Percentiles rank a stretch among this genome's conserved stretches.
Conservation (phyloP, 768 basidiomycete species). For the Artomyces pyxidatus region DNA sequence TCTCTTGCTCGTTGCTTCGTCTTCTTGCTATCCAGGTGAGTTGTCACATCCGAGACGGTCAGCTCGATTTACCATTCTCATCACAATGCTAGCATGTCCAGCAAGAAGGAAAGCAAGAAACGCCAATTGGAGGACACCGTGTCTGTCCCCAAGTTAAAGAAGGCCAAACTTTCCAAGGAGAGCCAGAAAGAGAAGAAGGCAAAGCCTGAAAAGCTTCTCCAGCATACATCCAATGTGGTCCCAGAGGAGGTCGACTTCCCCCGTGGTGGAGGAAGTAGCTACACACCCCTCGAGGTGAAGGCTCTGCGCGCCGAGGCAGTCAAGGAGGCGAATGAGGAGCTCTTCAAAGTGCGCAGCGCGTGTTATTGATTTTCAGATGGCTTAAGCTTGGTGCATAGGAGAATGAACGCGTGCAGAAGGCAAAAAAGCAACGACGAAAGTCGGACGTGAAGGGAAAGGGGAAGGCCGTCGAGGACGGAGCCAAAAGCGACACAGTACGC, state of each 20-base stretch:
- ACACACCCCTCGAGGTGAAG: conserved; percentile 88
- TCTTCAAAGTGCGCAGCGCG: conserved; percentile 50
- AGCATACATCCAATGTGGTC: conserved; percentile 31
- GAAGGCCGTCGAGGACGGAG: conserved; percentile 24
- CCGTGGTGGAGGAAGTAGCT: conserved; percentile 83
- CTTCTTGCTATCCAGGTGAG: too few species aligned
- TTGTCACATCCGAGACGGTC: too few species aligned
- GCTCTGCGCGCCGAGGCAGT: conserved; percentile 75
- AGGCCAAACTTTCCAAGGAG: conserved; percentile 36
- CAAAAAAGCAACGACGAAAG: conserved; percentile 42
- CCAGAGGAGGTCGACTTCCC: conserved; percentile 87
- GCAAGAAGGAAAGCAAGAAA: conserved; percentile 44
- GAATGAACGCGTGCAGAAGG: conserved; percentile 22
- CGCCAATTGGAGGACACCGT: conserved; percentile 49
- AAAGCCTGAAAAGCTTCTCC: conserved; percentile 21
- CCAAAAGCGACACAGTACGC: conserved; percentile 52
- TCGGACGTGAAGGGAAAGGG: conserved; percentile 30
- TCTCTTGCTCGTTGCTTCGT: too few species aligned
- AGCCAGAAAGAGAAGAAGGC: conserved; percentile 22
- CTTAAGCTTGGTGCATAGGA: conserved; percentile 8
- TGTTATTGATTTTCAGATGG: not conserved
- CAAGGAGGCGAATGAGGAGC: conserved; percentile 75
- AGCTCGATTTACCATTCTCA: too few species aligned
- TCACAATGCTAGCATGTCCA: not conserved
- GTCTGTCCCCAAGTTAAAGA: conserved; percentile 48